phyloP scores from a whole-genome alignment of 1,284 basidiomycete genomes.

The Malassezia nana region DNA sequence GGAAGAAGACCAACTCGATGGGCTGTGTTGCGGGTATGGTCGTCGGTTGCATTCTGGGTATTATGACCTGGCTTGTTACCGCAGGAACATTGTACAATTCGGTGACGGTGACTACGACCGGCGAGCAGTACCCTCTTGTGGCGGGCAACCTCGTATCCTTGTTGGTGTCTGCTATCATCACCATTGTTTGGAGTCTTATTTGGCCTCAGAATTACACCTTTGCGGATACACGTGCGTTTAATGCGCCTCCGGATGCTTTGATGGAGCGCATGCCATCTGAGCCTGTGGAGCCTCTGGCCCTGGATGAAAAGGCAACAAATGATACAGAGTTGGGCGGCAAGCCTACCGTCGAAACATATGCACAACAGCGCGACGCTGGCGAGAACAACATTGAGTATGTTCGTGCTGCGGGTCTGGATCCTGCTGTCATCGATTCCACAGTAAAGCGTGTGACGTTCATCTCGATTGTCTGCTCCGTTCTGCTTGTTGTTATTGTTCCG shows the following conservation, averaged over 20 bases:
- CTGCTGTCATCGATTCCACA: conserved; percentile 21
- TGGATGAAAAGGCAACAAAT: neutral
- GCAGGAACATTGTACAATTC: conserved; percentile 62
- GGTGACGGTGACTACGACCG: conserved; percentile 60
- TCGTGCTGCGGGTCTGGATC: conserved; percentile 27
- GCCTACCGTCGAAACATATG: conserved; percentile 8
- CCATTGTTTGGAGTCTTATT: conserved; percentile 51
- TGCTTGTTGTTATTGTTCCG: conserved; percentile 36
- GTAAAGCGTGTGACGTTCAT: conserved; percentile 23
- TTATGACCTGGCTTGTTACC: conserved; percentile 74
- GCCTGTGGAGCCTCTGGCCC: neutral
- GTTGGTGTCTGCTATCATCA: conserved; percentile 66
- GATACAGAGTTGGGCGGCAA: neutral
- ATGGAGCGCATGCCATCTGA: neutral
- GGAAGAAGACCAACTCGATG: conserved; percentile 32
- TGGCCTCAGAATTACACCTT: conserved; percentile 38
- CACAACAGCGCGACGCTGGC: conserved; percentile 5
- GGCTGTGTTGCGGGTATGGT: conserved; percentile 59
- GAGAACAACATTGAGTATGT: conserved; percentile 15
- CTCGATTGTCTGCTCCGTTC: conserved; percentile 22
- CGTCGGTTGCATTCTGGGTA: conserved; percentile 61
- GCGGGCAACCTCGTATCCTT: conserved; percentile 80
- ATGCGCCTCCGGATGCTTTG: conserved; percentile 27
- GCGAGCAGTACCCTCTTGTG: conserved; percentile 59
- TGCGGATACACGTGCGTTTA: conserved; percentile 36